A percentile compares a stretch with the other conserved stretches of the same genome.
phyloP scores from a whole-genome alignment of 495 filamentous ascomycete species.

The Geopyxis carbonaria region DNA sequence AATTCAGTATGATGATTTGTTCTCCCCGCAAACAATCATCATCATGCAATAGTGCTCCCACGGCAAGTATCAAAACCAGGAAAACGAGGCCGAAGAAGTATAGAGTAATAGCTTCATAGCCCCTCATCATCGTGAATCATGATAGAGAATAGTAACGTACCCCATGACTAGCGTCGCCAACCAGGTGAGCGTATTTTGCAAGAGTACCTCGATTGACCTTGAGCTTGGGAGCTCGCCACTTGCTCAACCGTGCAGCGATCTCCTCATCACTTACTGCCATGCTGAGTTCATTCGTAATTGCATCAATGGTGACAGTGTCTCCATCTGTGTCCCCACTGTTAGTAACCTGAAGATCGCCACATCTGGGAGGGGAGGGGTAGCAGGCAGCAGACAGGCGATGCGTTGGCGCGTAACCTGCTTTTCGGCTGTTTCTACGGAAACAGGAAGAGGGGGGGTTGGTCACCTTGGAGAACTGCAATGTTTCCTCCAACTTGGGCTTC shows the following conservation, averaged over 20 bases:
- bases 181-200: slow-evolving; percentile 72
- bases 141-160: slow-evolving; percentile 25
- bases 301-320: slow-evolving; percentile 75
- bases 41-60: no score
- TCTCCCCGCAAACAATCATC: slow-evolving; percentile 1
- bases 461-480: slow-evolving; percentile 24
- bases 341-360: background rate
- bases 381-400: no score
- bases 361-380: background rate
- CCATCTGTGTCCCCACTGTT: slow-evolving; percentile 28
- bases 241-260: slow-evolving; percentile 44
- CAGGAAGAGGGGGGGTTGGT: slow-evolving; percentile 9
- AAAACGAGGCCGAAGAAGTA: no score
- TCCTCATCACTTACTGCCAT: slow-evolving; percentile 64
- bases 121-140: no score
- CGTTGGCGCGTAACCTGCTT: background rate
- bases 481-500: slow-evolving; percentile 46
- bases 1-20: slow-evolving; percentile 22
- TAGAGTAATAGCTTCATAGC: no score
- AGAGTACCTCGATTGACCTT: slow-evolving; percentile 70
- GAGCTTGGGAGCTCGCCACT: slow-evolving; percentile 57
- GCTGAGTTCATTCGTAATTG: slow-evolving; percentile 55
- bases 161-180: slow-evolving; percentile 57
- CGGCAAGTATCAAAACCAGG: no score
- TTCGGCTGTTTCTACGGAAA: slow-evolving; percentile 3